A percentile compares a stretch with the other conserved stretches of the same genome.
Conservation (phyloP, 2,329 filamentous ascomycete genomes). For the Plenodomus tracheiphilus region DNA sequence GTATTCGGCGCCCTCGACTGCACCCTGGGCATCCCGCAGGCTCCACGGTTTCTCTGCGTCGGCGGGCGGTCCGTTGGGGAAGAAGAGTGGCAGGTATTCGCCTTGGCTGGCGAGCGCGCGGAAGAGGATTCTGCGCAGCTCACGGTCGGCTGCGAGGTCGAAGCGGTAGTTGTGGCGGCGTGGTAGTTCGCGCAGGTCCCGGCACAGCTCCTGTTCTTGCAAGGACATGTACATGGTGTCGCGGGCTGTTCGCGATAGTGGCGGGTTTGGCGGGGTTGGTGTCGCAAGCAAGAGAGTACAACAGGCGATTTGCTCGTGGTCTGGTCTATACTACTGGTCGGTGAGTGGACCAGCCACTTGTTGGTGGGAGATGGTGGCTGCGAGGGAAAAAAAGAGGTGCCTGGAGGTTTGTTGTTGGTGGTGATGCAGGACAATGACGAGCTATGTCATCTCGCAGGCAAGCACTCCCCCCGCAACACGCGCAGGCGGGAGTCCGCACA, state of each 20-base stretch:
- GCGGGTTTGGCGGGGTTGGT: constrained; percentile 5
- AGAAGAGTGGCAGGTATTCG: constrained; percentile 77
- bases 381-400: neutral
- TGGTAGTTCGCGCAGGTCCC: constrained; percentile 79
- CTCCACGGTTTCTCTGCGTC: constrained; percentile 67
- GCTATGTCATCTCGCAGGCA: constrained; percentile 19
- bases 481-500: neutral
- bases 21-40: constrained; percentile 84
- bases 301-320: constrained; percentile 2
- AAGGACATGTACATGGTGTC: constrained; percentile 51
- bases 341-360: constrained; percentile 23
- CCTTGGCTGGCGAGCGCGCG: constrained; percentile 78
- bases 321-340: neutral
- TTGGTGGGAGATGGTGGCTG: neutral
- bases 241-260: constrained; percentile 8
- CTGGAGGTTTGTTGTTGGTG: constrained; percentile 3
- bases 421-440: constrained; percentile 9
- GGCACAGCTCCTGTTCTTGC: constrained; percentile 79
- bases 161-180: constrained; percentile 75
- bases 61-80: constrained; percentile 70
- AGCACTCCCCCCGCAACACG: neutral
- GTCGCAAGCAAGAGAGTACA: neutral
- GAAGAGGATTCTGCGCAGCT: constrained; percentile 81
- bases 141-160: constrained; percentile 67
- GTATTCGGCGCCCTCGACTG: constrained; percentile 93